Evolutionary conservation across 1,284 basidiomycete species (phyloP).

Genomic region (Serendipita sp.): DNA sequence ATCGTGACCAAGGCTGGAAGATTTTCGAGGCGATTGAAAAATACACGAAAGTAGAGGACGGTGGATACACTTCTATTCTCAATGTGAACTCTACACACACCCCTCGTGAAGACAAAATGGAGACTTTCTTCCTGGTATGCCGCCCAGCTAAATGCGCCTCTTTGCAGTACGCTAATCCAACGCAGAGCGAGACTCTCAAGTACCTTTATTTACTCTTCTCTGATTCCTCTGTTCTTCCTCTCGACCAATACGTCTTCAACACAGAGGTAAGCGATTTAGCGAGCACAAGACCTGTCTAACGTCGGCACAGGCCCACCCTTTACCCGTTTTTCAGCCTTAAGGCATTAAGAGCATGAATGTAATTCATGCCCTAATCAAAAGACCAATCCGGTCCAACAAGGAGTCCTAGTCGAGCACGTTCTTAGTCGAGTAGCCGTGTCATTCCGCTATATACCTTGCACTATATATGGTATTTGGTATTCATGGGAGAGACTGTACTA

Average conservation of each 20-base stretch:
- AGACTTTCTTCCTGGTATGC: constrained; percentile 80
- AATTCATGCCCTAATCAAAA: no score
- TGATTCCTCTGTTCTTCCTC: constrained; percentile 52
- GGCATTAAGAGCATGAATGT: no score
- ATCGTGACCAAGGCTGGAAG: constrained; percentile 75
- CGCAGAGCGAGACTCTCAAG: constrained; percentile 80
- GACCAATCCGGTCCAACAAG: no score
- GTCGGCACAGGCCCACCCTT: background rate
- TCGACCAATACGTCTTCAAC: constrained; percentile 5
- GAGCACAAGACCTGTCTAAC: background rate
- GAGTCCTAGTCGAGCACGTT: no score
- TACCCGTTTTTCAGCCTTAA: background rate
- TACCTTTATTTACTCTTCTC: constrained; percentile 87
- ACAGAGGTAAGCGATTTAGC: background rate
- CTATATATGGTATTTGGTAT: no score
- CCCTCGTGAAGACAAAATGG: constrained; percentile 76
- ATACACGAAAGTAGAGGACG: constrained; percentile 57
- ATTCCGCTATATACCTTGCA: no score
- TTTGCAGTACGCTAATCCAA: background rate
- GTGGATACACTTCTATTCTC: constrained; percentile 74
- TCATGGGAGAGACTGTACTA: constrained; percentile 31
- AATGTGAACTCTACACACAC: constrained; percentile 70
- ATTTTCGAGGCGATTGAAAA: constrained; percentile 86
- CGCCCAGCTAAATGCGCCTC: background rate
- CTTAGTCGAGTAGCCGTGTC: no score